Base-by-base conservation (phyloP, 1,139 yeast species). In the Kodamaea fungicola region DNA sequence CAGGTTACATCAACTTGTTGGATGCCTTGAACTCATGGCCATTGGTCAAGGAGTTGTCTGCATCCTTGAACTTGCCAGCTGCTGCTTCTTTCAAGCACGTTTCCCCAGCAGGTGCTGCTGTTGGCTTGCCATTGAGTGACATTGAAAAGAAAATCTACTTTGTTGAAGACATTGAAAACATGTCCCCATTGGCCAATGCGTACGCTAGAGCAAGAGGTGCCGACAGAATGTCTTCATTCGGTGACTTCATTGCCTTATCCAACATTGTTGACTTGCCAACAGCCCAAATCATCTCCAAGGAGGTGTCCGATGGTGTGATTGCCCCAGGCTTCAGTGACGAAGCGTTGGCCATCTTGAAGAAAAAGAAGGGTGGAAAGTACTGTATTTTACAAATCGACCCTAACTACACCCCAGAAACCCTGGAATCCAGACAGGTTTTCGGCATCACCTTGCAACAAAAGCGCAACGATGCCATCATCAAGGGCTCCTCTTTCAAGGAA, bases 141-240 rank as follows among this genome's bases (percentile, higher is more conserved):
- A 74, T 82, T 45, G 98, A 92, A 72, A 90, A 90, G 79, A 86
- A 90, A 67, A 79, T 92, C 46, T 92, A 92, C 74, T 92, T 92
- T 62, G 98, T 92, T 47, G 81, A 81, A 54, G 97, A 88, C 62
- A 88, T 92, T 57, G 96, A 88, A 67, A 86, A 89, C 74, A 74
- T 92, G 61, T 87, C 97, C 24, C 97, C 97, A 42, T 76, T 92
- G 60, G 98, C 98, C 46, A 86, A 86, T 59, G 98, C 98, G 42
- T 92, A 92, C 58, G 98, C 98, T 31, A 85, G 98, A 69, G 98
- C 98, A 39, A 85, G 98, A 69, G 98, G 98, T 64, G 98, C 98
- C 50, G 98, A 92, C 71, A 84, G 98, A 76, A 92, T 92, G 98
- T 89, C 97, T 9, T 87, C 96, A 10, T 92, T 92, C 59, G 98